Conservation (phyloP, 306 rosid species). For the Fragaria iinumae region DNA sequence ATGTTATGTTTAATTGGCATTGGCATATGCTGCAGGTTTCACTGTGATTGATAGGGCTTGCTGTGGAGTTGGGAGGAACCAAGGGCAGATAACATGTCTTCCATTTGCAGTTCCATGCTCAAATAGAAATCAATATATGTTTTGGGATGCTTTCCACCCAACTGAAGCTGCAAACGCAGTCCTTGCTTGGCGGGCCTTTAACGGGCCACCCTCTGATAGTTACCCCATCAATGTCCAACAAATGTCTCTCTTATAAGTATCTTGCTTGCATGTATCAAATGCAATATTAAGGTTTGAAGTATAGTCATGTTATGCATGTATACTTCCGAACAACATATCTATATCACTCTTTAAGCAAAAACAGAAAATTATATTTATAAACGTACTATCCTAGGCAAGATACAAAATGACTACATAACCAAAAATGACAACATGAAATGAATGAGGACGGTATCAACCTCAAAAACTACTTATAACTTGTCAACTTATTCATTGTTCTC, state of each 20-base stretch:
- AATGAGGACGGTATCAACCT: no score
- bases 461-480: no score
- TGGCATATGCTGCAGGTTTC: slow-evolving; percentile 47
- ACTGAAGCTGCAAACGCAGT: slow-evolving; percentile 56
- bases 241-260: slow-evolving; percentile 44
- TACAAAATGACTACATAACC: no score
- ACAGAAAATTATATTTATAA: no score
- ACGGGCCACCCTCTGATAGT: slow-evolving; percentile 50
- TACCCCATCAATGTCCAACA: slow-evolving; percentile 75
- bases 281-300: background rate
- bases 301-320: no score
- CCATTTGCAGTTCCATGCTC: slow-evolving; percentile 56
- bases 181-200: slow-evolving; percentile 57
- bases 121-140: slow-evolving; percentile 42
- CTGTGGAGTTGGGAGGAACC: slow-evolving; percentile 63
- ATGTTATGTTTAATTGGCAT: background rate
- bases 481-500: no score
- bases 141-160: slow-evolving; percentile 94
- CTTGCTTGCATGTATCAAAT: background rate
- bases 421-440: no score
- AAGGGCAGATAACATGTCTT: slow-evolving; percentile 62
- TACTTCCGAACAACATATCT: no score
- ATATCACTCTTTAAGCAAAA: no score
- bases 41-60: slow-evolving; percentile 61
- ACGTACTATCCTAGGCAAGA: no score